Conservation (phyloP, 495 filamentous ascomycete species). For the Neurospora sp. region DNA sequence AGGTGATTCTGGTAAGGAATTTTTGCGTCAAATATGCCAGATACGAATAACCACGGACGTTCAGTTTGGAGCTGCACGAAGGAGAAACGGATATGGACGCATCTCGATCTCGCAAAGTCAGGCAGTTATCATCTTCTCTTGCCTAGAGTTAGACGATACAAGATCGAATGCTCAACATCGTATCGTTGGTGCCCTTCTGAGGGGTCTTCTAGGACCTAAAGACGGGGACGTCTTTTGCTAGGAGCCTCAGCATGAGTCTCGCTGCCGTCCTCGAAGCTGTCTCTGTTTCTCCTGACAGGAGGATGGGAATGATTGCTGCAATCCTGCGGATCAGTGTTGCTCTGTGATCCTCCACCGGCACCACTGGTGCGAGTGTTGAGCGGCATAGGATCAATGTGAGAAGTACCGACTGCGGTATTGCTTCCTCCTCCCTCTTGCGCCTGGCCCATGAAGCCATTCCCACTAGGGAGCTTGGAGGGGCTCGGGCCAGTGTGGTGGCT, state of each 20-base stretch:
- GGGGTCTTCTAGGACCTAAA: background rate
- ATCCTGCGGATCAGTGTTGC: background rate
- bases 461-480: background rate
- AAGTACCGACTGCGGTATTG: background rate
- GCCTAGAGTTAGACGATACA: background rate
- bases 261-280: background rate
- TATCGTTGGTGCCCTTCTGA: too few species aligned
- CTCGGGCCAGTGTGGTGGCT: background rate
- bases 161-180: background rate
- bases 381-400: background rate
- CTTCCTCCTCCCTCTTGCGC: background rate
- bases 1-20: background rate
- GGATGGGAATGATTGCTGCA: background rate
- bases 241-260: background rate
- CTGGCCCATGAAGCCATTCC: background rate
- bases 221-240: background rate
- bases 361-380: background rate
- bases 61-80: too few species aligned
- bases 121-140: background rate
- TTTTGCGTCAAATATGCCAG: background rate
- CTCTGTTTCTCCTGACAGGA: background rate
- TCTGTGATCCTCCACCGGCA: background rate
- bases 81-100: too few species aligned
- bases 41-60: background rate
- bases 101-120: too few species aligned